Conservation (phyloP, 495 filamentous ascomycete species). For the Podospora bellae-mahoneyi region DNA sequence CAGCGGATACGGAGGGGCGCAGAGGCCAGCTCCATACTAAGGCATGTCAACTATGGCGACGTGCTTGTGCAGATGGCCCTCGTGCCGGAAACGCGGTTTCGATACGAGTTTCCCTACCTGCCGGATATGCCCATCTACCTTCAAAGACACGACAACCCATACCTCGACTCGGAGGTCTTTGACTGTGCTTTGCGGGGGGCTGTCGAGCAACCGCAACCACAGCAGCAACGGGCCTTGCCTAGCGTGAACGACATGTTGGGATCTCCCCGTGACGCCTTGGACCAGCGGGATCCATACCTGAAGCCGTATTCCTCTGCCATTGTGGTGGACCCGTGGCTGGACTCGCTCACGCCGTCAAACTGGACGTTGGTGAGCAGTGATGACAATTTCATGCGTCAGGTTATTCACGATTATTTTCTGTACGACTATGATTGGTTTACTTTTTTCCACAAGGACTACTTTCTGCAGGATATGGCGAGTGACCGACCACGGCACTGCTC, state of each 20-base stretch:
- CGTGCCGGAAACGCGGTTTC: slow-evolving; percentile 36
- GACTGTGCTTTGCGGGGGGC: slow-evolving; percentile 15
- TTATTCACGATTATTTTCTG: slow-evolving; percentile 38
- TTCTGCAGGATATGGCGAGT: slow-evolving; percentile 37
- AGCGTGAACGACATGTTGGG: slow-evolving; percentile 15
- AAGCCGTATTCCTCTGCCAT: slow-evolving; percentile 37
- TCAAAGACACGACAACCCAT: slow-evolving; percentile 32
- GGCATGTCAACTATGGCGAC: slow-evolving; percentile 40
- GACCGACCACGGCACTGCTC: slow-evolving; percentile 37
- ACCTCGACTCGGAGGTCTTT: slow-evolving; percentile 41
- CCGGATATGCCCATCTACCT: slow-evolving; percentile 38
- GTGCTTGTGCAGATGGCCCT: slow-evolving; percentile 39
- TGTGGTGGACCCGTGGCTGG: slow-evolving; percentile 33
- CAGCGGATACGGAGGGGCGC: slow-evolving; percentile 38
- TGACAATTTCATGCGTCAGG: slow-evolving; percentile 32
- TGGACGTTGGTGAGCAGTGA: slow-evolving; percentile 40
- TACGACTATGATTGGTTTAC: slow-evolving; percentile 38
- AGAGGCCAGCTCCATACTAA: slow-evolving; percentile 34
- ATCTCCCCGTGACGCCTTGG: slow-evolving; percentile 16
- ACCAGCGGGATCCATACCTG: slow-evolving; percentile 29
- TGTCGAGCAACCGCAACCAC: background rate
- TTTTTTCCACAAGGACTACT: slow-evolving; percentile 38
- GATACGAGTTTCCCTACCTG: slow-evolving; percentile 43
- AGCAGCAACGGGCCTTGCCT: background rate
- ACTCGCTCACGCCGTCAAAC: slow-evolving; percentile 30